These are phyloP conservation scores for Tolypocladium guangdongense DNA, from an alignment of 2,329 filamentous ascomycete species.

Conservation along the genomic window DNA sequence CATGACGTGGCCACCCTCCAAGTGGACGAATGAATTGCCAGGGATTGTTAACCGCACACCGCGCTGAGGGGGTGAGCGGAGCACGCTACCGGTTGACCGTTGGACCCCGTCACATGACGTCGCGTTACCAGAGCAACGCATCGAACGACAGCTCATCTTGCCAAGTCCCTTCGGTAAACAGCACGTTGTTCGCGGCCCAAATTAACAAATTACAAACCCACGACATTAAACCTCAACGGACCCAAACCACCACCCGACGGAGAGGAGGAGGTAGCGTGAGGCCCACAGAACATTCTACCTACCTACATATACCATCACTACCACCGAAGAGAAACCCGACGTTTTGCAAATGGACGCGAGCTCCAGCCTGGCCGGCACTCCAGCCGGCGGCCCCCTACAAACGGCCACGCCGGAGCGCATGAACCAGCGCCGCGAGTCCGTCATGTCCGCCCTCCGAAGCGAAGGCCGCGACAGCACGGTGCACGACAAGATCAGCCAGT, in stretches of 20 bases:
- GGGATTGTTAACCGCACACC: background rate
- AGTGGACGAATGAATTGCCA: background rate
- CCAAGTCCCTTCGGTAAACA: constrained; percentile 6
- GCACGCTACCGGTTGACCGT: background rate
- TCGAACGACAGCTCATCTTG: background rate
- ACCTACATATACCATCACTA: background rate
- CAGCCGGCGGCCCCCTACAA: constrained; percentile 44
- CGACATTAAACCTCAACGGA: background rate
- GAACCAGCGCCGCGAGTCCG: constrained; percentile 34
- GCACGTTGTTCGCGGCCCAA: background rate
- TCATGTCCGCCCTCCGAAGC: constrained; percentile 23
- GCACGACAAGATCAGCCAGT: constrained; percentile 59
- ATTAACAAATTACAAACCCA: background rate
- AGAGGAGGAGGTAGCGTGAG: background rate
- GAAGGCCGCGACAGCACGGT: constrained; percentile 48
- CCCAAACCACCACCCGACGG: background rate
- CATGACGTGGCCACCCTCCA: background rate
- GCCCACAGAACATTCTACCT: background rate
- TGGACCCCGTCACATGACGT: background rate
- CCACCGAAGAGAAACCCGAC: background rate
- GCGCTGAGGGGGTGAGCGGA: background rate
- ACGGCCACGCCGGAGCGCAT: constrained; percentile 53
- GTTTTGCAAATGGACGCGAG: constrained; percentile 26
- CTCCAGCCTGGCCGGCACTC: constrained; percentile 41
- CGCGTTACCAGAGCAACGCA: constrained; percentile 5